phyloP scores from a whole-genome alignment of 2,329 filamentous ascomycete genomes.

The Phyllosticta paracitricarpa region DNA sequence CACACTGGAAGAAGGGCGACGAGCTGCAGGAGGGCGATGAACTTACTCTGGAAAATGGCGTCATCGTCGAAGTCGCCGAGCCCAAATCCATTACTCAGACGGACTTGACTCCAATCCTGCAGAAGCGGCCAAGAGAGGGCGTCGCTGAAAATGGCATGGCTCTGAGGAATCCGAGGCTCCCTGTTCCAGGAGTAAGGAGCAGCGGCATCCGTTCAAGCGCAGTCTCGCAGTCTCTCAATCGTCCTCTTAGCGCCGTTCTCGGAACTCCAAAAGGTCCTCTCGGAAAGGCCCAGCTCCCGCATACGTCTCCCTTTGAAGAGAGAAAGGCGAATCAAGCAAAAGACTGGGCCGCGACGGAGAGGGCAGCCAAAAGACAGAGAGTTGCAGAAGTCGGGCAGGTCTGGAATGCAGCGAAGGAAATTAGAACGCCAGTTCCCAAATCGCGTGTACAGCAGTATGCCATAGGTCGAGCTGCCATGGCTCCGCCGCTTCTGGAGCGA shows the following conservation, averaged over 20 bases:
- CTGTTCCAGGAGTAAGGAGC: not conserved
- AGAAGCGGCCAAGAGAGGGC: conserved; percentile 48
- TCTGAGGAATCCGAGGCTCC: conserved; percentile 13
- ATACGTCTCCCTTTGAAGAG: conserved; percentile 57
- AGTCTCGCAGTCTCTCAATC: conserved; percentile 39
- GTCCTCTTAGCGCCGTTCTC: conserved; percentile 53
- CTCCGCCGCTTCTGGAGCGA: not conserved
- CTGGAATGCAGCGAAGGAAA: conserved; percentile 16
- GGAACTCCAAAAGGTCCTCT: conserved; percentile 55
- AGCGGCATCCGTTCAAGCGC: conserved; percentile 12
- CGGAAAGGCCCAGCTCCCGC: conserved; percentile 49
- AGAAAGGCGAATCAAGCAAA: conserved; percentile 19
- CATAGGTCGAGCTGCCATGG: not conserved
- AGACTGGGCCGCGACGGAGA: conserved; percentile 20
- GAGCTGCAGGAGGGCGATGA: conserved; percentile 75
- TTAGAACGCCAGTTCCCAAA: conserved; percentile 2
- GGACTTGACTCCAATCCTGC: conserved; percentile 65
- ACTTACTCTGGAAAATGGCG: conserved; percentile 63
- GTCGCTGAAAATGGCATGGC: conserved; percentile 3
- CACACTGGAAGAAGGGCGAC: conserved; percentile 63
- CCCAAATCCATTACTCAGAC: conserved; percentile 63
- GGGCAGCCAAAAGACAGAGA: conserved; percentile 32
- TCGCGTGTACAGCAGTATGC: not conserved
- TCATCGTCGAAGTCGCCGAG: conserved; percentile 73
- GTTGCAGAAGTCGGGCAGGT: conserved; percentile 12